Base-by-base conservation (phyloP, 1,139 yeast species). In the Arxiozyma slooffiae region DNA sequence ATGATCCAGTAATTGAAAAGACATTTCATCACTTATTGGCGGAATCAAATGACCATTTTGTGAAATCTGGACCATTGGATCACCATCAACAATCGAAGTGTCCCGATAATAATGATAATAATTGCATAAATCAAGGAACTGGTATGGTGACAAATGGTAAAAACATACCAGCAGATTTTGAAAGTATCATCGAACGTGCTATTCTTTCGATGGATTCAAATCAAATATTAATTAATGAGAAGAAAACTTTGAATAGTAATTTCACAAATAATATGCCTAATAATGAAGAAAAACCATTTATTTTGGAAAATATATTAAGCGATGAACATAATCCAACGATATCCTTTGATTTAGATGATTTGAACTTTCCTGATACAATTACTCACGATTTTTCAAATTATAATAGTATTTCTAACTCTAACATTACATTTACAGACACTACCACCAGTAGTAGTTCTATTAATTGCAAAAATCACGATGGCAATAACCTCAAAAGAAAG, bases 221-320 rank as follows among this genome's bases (percentile, higher is more conserved):
- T 38, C 55, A 53, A 26, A 24, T 54, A 16, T 46, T 53, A 8
- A 56, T 52, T 34, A 53, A 51, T n/a, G 53, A 53, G 22, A 48
- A 53, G 18, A 41, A 26, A 18, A 41, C 24, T 20, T 44, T 51
- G 30, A 37, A 40, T 17, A 49, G 21, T 17, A 18, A 8, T 49
- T 50, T 21, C 50, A 24, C 36, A 23, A 23, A 36, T 30, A 37
- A 36, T 41, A 53, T 38, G n/a, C 24, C 22, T n/a, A 30, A 11
- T n/a, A 38, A 23, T 22, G 22, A 44, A 17, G 42, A 38, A 23
- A 56, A 57, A 39, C 58, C 58, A 47, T 53, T 63, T 11, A 60
- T 63, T 8, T 53, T 62, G 44, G 66, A 64, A 22, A 56, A 55
- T 43, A 52, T 62, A 34, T 50, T 62, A 14, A 58, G 54, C 18